Base-by-base conservation (phyloP, 1,284 basidiomycete species). In the Thelephora terrestris region DNA sequence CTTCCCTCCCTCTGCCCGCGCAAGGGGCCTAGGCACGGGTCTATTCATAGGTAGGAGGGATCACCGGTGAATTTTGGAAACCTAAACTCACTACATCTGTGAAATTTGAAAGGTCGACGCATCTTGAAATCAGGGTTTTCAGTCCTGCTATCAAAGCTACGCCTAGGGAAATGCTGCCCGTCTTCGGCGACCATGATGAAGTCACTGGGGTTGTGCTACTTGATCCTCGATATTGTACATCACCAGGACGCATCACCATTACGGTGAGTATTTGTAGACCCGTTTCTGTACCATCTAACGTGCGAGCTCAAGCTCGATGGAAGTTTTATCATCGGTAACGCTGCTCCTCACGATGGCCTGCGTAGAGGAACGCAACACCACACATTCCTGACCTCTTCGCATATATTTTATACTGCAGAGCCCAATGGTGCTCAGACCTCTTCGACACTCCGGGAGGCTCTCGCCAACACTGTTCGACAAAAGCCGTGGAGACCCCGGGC, bases 141-240 rank as follows among this genome's bases (percentile, higher is more conserved):
- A 82, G 79, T 51, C 71, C 77, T 10, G 77, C 72, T 10, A 64
- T 81, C 16, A 79, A 75, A 60, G 61, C 73, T 29, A 62, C 68
- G 23, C 57, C 49, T 34, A 60, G 61, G 23, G 71, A 69, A 12
- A 65, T 73, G 23, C 55, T 74, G 17, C 77, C 81, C 2, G 76
- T 83, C 12, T 84, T 80, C 54, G 70, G 73, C 34, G 73, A 78
- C 48, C 71, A 74, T 43, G 78, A 82, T 58, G 71, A 69, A 52
- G 67, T 84, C n/a, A 65, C 69, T 52, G 81, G 81, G 34, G 74
- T 70, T 46, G 69, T 84, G 20, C 67, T 71, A 16, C 67, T 85
- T 6, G 75, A 79, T 53, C 66, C 73, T 18, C 39, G 69, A 57
- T 52, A 77, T 67, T 59, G 64, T 65, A 45, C 70, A 64, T 52